phyloP scores from a whole-genome alignment of 2,329 filamentous ascomycete species.

The Trichoderma endophyticum region DNA sequence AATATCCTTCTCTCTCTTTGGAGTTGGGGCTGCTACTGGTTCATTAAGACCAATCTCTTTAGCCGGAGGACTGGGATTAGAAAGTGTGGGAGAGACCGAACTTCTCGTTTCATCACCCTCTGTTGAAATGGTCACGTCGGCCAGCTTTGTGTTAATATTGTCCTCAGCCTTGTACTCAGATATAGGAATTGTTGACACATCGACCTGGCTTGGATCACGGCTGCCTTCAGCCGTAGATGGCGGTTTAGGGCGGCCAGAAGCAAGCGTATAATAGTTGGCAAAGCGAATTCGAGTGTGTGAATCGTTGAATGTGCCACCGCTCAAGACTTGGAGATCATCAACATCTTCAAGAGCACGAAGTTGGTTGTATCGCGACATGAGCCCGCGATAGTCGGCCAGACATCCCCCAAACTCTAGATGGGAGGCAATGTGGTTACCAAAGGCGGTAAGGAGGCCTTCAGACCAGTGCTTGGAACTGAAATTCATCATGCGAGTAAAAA shows the following conservation, averaged over 20 bases:
- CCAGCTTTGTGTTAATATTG: neutral
- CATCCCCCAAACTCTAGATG: slow-evolving; percentile 81
- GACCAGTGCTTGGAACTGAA: slow-evolving; percentile 77
- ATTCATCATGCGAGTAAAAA: slow-evolving; percentile 65
- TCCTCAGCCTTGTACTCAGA: neutral
- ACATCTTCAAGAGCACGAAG: slow-evolving; percentile 70
- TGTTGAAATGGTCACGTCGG: neutral
- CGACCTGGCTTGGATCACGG: slow-evolving; percentile 5
- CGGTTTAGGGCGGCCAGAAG: slow-evolving; percentile 64
- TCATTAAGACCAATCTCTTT: neutral
- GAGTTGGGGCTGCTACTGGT: neutral
- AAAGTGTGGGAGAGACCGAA: no score
- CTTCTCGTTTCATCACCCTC: neutral
- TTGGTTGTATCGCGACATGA: slow-evolving; percentile 66
- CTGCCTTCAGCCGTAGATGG: slow-evolving; percentile 22
- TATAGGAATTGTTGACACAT: neutral
- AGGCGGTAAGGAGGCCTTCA: slow-evolving; percentile 66
- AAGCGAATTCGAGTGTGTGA: slow-evolving; percentile 64
- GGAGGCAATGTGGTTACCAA: slow-evolving; percentile 70
- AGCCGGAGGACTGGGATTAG: neutral
- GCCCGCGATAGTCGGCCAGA: slow-evolving; percentile 69
- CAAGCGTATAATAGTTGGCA: slow-evolving; percentile 88
- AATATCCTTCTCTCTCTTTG: neutral
- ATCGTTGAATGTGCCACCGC: slow-evolving; percentile 19
- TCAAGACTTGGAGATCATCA: slow-evolving; percentile 47